These are phyloP conservation scores for Vinca minor DNA, from an alignment of 257 asterid species.

Conservation along the genomic window DNA sequence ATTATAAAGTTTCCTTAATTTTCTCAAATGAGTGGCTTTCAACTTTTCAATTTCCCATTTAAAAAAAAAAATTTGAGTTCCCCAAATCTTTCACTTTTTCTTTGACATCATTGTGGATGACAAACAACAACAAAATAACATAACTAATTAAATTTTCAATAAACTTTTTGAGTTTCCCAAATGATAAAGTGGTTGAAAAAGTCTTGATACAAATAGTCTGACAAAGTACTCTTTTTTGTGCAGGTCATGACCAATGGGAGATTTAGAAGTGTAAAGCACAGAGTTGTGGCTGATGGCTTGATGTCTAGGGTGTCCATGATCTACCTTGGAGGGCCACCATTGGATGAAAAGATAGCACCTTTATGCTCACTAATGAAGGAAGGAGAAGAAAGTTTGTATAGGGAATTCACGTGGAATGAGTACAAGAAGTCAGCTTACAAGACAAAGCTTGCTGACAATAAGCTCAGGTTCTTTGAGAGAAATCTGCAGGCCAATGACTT, in stretches of 20 bases:
- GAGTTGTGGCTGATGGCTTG: slow-evolving; percentile 36
- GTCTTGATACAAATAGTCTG: not conserved
- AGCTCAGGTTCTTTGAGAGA: slow-evolving; percentile 38
- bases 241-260: slow-evolving; percentile 60
- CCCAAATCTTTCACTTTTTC: too few species aligned
- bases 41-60: too few species aligned
- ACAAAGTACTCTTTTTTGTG: not conserved
- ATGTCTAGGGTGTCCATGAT: slow-evolving; percentile 53
- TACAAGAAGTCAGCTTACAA: slow-evolving; percentile 58
- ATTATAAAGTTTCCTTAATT: not conserved
- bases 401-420: slow-evolving; percentile 65
- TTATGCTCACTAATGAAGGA: slow-evolving; percentile 35
- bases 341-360: slow-evolving; percentile 39
- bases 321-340: slow-evolving; percentile 60
- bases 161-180: too few species aligned
- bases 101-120: slow-evolving; percentile 34
- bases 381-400: slow-evolving; percentile 49
- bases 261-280: slow-evolving; percentile 55
- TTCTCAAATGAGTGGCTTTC: too few species aligned
- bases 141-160: too few species aligned
- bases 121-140: too few species aligned
- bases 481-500: slow-evolving; percentile 5
- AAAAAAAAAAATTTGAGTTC: too few species aligned
- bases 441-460: slow-evolving; percentile 49
- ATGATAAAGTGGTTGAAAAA: slow-evolving; percentile 16